Evolutionary conservation across 805 yeast genomes (phyloP).

Genomic region (Brettanomyces anomalus): DNA sequence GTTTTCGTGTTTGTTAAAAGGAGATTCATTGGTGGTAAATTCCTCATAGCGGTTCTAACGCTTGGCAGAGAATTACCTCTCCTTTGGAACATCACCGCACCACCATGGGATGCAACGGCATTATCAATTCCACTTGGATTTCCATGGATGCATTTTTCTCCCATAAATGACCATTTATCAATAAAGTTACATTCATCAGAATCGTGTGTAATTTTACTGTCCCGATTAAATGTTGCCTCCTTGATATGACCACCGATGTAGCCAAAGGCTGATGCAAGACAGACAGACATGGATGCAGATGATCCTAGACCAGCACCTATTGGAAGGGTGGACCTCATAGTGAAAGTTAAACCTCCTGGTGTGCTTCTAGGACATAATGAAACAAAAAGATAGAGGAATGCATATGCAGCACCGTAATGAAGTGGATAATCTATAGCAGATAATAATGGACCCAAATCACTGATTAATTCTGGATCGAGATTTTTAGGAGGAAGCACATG

Average conservation of each 20-base stretch:
- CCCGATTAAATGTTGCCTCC: constrained; percentile 26
- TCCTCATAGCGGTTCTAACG: constrained; percentile 57
- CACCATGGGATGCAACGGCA: constrained; percentile 92
- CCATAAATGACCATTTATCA: constrained; percentile 83
- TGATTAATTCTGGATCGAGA: constrained; percentile 49
- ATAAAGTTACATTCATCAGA: constrained; percentile 47
- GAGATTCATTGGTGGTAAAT: constrained; percentile 66
- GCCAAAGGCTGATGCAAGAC: constrained; percentile 67
- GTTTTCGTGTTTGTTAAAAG: constrained; percentile 76
- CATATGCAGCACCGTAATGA: constrained; percentile 71
- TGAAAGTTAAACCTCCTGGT: constrained; percentile 45
- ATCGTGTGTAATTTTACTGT: constrained; percentile 28
- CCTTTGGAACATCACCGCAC: constrained; percentile 87
- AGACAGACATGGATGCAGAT: constrained; percentile 83
- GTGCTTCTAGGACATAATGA: constrained; percentile 40
- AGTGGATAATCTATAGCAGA: constrained; percentile 40
- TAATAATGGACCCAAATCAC: constrained; percentile 36
- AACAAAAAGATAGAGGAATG: constrained; percentile 72
- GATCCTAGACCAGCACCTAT: constrained; percentile 97
- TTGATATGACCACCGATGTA: constrained; percentile 47
- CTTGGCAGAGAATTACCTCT: constrained; percentile 46
- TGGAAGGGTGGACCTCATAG: constrained; percentile 77
- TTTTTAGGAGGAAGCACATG: constrained; percentile 37
- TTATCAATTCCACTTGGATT: constrained; percentile 96
- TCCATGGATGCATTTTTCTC: constrained; percentile 93